phyloP scores from a whole-genome alignment of 2,329 filamentous ascomycete genomes.

The Graphiopsis chlorocephala region DNA sequence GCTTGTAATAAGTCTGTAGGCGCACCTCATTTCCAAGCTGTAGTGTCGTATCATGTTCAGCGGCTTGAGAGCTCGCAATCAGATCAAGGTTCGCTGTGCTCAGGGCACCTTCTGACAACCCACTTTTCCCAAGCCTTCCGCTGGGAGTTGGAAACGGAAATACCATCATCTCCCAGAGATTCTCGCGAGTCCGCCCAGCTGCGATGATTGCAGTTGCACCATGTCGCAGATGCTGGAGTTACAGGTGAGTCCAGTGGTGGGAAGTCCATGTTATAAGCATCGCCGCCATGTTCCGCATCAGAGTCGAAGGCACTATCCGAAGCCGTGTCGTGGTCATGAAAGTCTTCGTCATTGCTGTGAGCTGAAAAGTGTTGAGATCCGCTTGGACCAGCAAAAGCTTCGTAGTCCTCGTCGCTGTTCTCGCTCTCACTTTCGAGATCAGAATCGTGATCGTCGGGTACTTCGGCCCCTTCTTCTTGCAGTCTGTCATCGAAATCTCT shows the following conservation, averaged over 20 bases:
- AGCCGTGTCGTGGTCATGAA: neutral
- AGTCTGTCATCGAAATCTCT: slow-evolving; percentile 48
- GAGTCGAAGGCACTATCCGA: slow-evolving; percentile 26
- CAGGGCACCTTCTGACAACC: slow-evolving; percentile 48
- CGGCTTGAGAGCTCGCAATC: neutral
- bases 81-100: slow-evolving; percentile 33
- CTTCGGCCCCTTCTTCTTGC: slow-evolving; percentile 43
- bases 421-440: slow-evolving; percentile 39
- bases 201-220: slow-evolving; percentile 44
- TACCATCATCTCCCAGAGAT: slow-evolving; percentile 49
- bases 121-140: slow-evolving; percentile 57
- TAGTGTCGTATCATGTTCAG: neutral
- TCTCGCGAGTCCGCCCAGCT: slow-evolving; percentile 42
- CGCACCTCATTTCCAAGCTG: neutral
- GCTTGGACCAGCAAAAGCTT: slow-evolving; percentile 15
- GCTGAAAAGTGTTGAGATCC: slow-evolving; percentile 5
- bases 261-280: slow-evolving; percentile 45
- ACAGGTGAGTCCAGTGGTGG: slow-evolving; percentile 43
- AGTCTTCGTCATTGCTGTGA: slow-evolving; percentile 22
- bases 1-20: neutral
- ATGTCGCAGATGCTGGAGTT: slow-evolving; percentile 46
- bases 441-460: slow-evolving; percentile 46
- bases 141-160: slow-evolving; percentile 46
- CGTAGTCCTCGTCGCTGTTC: slow-evolving; percentile 33
- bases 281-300: slow-evolving; percentile 39